phyloP scores from a whole-genome alignment of 345 rosid genomes.

The Dipteronia dyeriana region DNA sequence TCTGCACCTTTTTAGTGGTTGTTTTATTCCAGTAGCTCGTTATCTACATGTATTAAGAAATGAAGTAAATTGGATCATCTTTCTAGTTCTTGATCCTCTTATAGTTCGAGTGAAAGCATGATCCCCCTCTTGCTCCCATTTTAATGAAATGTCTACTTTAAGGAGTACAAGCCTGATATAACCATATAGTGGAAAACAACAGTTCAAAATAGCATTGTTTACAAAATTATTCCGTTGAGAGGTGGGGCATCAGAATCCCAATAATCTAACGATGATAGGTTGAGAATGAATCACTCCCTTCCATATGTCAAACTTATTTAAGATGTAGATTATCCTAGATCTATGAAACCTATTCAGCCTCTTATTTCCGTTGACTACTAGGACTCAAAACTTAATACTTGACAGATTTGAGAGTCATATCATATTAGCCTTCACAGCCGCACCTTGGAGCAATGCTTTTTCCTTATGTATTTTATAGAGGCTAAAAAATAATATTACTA shows the following conservation, averaged over 20 bases:
- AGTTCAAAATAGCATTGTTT: not conserved
- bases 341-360: not conserved
- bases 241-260: not conserved
- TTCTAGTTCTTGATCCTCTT: not conserved
- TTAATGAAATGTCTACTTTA: no score
- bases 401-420: not conserved
- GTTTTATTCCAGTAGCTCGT: not conserved
- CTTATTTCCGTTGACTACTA: not conserved
- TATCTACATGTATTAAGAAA: not conserved
- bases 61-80: not conserved
- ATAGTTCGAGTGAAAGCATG: not conserved
- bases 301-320: not conserved
- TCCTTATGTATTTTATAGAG: not conserved
- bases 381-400: not conserved
- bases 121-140: not conserved
- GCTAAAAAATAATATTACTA: not conserved
- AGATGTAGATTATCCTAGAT: not conserved
- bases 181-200: not conserved
- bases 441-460: not conserved
- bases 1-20: not conserved
- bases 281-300: not conserved
- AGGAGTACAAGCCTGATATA: not conserved
- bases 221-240: not conserved
- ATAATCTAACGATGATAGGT: not conserved
- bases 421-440: not conserved